Evolutionary conservation across 1,139 yeast genomes (phyloP).

Genomic region (Hemisphaericaspora subhashii): DNA sequence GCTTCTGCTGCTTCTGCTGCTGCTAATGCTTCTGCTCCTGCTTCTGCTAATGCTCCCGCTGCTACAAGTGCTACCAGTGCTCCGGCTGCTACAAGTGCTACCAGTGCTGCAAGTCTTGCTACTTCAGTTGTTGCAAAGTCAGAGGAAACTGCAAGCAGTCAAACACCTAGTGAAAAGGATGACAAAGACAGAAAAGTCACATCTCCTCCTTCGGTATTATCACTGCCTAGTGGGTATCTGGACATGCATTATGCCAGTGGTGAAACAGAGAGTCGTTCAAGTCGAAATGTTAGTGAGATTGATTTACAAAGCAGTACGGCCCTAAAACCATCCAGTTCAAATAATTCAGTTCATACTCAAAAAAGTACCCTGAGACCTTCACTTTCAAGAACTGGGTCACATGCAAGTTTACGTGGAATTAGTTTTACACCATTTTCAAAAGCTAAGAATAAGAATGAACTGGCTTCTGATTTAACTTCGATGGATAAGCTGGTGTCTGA

Average conservation of each 20-base stretch:
- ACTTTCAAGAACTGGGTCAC: constrained; percentile 25
- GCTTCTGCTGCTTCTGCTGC: not conserved
- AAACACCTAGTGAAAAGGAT: too few relatives aligned
- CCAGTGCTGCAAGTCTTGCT: too few relatives aligned
- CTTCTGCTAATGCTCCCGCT: too few relatives aligned
- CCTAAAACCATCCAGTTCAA: constrained; percentile 8
- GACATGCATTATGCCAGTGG: not conserved
- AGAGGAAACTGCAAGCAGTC: too few relatives aligned
- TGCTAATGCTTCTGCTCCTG: not conserved
- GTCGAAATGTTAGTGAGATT: constrained; percentile 3
- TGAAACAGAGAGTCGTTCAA: not conserved
- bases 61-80: too few relatives aligned
- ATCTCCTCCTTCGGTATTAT: not conserved
- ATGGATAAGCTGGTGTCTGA: constrained; percentile 21
- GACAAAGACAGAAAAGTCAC: not conserved
- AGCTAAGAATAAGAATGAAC: constrained; percentile 25
- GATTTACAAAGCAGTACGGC: constrained; percentile 1
- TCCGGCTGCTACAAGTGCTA: too few relatives aligned
- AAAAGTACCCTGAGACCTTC: constrained; percentile 9
- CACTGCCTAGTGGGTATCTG: not conserved
- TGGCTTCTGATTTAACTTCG: constrained; percentile 22
- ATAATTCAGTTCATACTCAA: constrained; percentile 7
- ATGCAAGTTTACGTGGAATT: constrained; percentile 26
- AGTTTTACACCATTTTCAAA: constrained; percentile 31
- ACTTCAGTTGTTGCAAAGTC: too few relatives aligned